Percentiles rank a stretch among this genome's conserved stretches.
Evolutionary conservation across 371 early-diverging fungal genomes (phyloP).

Genomic region (Rhizomucor miehei): DNA sequence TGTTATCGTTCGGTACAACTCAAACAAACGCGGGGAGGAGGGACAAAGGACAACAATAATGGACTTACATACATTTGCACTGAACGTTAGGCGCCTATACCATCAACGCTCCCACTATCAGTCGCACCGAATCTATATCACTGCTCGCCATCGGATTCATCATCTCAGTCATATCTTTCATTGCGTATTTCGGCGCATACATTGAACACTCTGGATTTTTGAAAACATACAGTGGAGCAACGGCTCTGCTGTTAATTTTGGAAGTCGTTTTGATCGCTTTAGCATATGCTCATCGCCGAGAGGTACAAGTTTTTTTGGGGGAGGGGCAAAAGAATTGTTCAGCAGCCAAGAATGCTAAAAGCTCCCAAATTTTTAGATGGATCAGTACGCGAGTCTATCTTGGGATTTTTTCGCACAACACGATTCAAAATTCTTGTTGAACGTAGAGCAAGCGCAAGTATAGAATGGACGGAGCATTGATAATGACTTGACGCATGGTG

Average conservation of each 20-base stretch:
- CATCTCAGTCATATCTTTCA: conserved; percentile 24
- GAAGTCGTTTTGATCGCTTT: conserved; percentile 19
- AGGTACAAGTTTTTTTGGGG: not conserved
- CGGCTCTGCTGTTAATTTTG: conserved; percentile 25
- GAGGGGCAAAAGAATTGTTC: not conserved
- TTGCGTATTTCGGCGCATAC: conserved; percentile 36
- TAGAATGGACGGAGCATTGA: not conserved
- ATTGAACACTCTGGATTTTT: conserved; percentile 32
- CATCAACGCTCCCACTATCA: conserved; percentile 23
- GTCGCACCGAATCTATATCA: conserved; percentile 19
- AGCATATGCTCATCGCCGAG: too few relatives aligned
- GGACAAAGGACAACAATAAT: conserved; percentile 1
- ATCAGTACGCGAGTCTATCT: conserved; percentile 22
- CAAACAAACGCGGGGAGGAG: not conserved
- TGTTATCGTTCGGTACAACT: conserved; percentile 6
- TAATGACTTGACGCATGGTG: not conserved
- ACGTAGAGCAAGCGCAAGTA: conserved; percentile 30
- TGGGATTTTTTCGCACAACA: conserved; percentile 32
- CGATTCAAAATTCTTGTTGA: conserved; percentile 20
- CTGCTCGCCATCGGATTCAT: conserved; percentile 23
- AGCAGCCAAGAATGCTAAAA: too few relatives aligned
- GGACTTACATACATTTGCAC: not conserved
- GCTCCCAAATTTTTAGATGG: conserved; percentile 12
- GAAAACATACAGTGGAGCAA: conserved; percentile 28
- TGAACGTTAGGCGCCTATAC: conserved; percentile 41